Evolutionary conservation across 768 basidiomycete species (phyloP).

Genomic region (Butyriboletus loyo): DNA sequence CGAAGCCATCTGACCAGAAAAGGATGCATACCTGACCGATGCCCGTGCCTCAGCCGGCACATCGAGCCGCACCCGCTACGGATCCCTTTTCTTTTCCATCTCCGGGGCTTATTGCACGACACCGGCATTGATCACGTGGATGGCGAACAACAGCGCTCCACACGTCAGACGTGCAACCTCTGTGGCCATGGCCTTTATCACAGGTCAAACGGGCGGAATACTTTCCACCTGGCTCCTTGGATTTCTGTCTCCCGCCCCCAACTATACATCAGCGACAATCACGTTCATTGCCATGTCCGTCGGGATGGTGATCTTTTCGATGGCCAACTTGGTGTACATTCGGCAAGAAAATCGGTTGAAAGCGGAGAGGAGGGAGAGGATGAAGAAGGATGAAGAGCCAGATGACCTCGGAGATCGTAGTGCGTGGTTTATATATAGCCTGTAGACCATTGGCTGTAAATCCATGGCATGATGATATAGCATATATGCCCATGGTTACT

Average conservation of each 20-base stretch:
- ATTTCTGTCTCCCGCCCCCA: slow-evolving; percentile 44
- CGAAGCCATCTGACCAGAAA: background rate
- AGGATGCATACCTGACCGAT: background rate
- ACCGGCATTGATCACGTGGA: slow-evolving; percentile 57
- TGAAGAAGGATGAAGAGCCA: slow-evolving; percentile 36
- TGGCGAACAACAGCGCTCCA: slow-evolving; percentile 59
- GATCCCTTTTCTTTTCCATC: slow-evolving; percentile 54
- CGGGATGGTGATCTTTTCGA: slow-evolving; percentile 36
- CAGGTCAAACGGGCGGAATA: slow-evolving; percentile 58
- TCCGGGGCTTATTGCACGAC: slow-evolving; percentile 49
- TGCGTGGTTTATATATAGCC: slow-evolving; percentile 54
- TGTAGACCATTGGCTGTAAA: slow-evolving; percentile 26
- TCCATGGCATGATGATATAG: background rate
- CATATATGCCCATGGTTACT: no score
- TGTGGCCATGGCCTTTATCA: slow-evolving; percentile 53
- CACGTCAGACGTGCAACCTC: slow-evolving; percentile 55
- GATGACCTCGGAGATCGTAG: slow-evolving; percentile 47
- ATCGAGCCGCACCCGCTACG: slow-evolving; percentile 47
- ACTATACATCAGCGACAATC: slow-evolving; percentile 48
- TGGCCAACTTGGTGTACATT: slow-evolving; percentile 42
- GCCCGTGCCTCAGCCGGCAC: slow-evolving; percentile 6
- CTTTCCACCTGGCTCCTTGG: slow-evolving; percentile 62
- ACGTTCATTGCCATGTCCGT: slow-evolving; percentile 37
- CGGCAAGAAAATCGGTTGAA: slow-evolving; percentile 46
- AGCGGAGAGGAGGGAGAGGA: slow-evolving; percentile 32